Evolutionary conservation across 2,329 filamentous ascomycete genomes (phyloP).

Genomic region (Calonectria leucothoes): DNA sequence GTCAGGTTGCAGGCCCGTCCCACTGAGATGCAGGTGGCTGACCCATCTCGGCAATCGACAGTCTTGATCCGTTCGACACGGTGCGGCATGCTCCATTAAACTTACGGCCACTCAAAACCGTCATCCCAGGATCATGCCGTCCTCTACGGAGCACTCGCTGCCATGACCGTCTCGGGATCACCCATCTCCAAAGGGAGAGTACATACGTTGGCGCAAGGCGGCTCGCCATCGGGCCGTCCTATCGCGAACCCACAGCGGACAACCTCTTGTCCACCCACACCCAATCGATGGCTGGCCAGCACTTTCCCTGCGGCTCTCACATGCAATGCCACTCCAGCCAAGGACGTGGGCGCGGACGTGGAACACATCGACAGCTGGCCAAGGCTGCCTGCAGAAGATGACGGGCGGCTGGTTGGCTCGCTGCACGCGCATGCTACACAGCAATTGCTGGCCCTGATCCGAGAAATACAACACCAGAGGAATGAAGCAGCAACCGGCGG

Average conservation of each 20-base stretch:
- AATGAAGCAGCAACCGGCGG: neutral
- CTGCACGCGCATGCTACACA: neutral
- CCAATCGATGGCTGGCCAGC: constrained; percentile 12
- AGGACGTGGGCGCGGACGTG: neutral
- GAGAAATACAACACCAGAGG: neutral
- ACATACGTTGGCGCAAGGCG: constrained; percentile 19
- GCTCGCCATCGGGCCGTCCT: constrained; percentile 36
- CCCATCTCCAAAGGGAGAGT: neutral
- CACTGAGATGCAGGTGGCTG: constrained; percentile 15
- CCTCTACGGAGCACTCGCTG: neutral
- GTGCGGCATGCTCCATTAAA: constrained; percentile 4
- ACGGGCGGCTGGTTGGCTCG: neutral
- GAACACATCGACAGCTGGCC: neutral
- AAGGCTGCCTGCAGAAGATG: neutral
- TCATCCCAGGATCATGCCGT: neutral
- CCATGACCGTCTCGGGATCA: constrained; percentile 6
- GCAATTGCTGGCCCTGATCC: neutral
- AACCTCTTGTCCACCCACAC: neutral
- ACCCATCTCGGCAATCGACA: constrained; percentile 21
- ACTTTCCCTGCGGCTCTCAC: constrained; percentile 13
- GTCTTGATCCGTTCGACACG: constrained; percentile 12
- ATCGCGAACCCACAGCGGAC: constrained; percentile 22
- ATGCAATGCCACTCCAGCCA: constrained; percentile 9
- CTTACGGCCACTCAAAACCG: constrained; percentile 13
- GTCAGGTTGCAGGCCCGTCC: constrained; percentile 12